Evolutionary conservation across 345 rosid genomes (phyloP), one percentile per base, ranked within the genome.

Genomic region (Hirschfeldia incana): DNA sequence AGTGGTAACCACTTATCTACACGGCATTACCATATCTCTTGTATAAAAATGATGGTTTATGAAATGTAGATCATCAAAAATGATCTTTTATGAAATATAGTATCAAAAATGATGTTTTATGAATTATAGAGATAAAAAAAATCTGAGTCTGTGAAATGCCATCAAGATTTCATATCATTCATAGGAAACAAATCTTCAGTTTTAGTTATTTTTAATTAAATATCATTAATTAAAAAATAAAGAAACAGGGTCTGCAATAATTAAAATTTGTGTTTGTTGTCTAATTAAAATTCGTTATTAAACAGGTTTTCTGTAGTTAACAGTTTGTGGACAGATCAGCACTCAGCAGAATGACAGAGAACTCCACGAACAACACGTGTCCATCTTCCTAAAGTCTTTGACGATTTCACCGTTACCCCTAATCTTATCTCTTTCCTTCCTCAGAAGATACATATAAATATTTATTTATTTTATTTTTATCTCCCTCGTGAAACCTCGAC

Each of bases 311-410:
- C 21, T 58, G 5, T 17, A 72, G 8, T 6, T 11, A 62, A 10
- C 16, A n/a, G 46, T 32, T 34, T 28, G 74, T 72, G 75, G 84
- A 78, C 86, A 78, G 73, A 86, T 72, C 80, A 79, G 55, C 3
- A 58, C 61, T 8, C 15, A 53, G 72, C 59, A 65, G 81, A 61
- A 68, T 59, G 87, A 77, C 55, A 60, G 34, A 44, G n/a, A 66
- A 60, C 2, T 73, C 37, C 28, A 64, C 3, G 34, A 67, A 72
- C 6, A 69, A 83, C 85, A 86, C 88, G 88, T 88, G 88, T 79
- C 81, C 9, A 28, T 74, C 29, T 44, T 6, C 13, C 9, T 17
- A 11, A 2, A 6, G 71, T 65, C 55, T 26, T 49, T 76, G 79
- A 70, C 85, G 77, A 77, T 76, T 76, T 77, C 85, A 68, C 80